A percentile compares a stretch with the other conserved stretches of the same genome.
phyloP scores from a whole-genome alignment of 1,284 basidiomycete species.

The Crocinoboletus sp. region DNA sequence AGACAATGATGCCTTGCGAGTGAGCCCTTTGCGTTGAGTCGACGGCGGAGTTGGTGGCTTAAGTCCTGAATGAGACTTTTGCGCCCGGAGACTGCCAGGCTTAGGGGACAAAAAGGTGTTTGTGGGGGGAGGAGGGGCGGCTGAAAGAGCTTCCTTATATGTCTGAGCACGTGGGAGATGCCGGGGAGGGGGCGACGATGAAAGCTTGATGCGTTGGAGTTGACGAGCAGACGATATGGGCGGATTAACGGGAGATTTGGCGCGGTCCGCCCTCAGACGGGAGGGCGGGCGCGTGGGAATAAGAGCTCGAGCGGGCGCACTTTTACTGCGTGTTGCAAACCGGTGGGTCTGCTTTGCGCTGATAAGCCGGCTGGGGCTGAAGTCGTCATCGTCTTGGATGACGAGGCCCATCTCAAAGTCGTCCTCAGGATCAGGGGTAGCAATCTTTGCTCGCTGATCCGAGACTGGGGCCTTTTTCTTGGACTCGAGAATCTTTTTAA shows the following conservation, averaged over 20 bases:
- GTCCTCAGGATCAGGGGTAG: conserved; percentile 65
- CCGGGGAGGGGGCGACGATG: conserved; percentile 57
- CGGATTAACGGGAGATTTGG: conserved; percentile 65
- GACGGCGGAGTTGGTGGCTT: conserved; percentile 65
- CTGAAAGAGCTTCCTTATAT: conserved; percentile 52
- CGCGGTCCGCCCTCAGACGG: conserved; percentile 53
- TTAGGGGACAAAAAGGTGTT: conserved; percentile 59
- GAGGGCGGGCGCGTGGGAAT: conserved; percentile 54
- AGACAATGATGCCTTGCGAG: conserved; percentile 72
- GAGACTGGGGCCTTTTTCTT: conserved; percentile 59
- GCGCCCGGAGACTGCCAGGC: conserved; percentile 65
- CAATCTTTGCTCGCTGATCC: conserved; percentile 47
- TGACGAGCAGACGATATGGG: conserved; percentile 61
- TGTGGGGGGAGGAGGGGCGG: conserved; percentile 42
- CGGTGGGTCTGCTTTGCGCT: conserved; percentile 49
- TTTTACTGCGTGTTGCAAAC: conserved; percentile 48
- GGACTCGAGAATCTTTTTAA: conserved; percentile 67
- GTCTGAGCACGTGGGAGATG: conserved; percentile 49
- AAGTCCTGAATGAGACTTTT: conserved; percentile 75
- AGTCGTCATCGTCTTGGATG: conserved; percentile 73
- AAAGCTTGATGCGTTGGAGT: conserved; percentile 59
- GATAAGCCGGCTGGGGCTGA: conserved; percentile 68
- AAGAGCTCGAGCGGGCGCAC: conserved; percentile 49
- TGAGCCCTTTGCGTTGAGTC: conserved; percentile 48
- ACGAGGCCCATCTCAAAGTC: conserved; percentile 79